Percentiles rank a stretch among this genome's conserved stretches.
phyloP scores from a whole-genome alignment of 2,329 filamentous ascomycete genomes.

The Tetracladium maxilliforme region DNA sequence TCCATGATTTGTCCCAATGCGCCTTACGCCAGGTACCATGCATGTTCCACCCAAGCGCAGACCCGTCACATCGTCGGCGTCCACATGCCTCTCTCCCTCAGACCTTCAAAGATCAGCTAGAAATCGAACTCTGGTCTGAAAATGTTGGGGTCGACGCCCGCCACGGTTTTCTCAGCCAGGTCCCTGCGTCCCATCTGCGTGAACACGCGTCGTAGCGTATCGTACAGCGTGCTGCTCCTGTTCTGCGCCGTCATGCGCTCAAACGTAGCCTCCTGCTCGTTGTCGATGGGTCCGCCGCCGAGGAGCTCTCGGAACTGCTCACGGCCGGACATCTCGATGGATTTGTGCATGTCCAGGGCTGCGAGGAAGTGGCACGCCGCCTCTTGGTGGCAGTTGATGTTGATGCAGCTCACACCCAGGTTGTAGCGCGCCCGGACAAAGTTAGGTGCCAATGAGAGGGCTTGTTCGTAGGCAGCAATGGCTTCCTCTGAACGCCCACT shows the following conservation, averaged over 20 bases:
- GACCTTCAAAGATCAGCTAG: constrained; percentile 16
- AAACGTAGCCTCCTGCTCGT: constrained; percentile 54
- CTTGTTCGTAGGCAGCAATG: constrained; percentile 91
- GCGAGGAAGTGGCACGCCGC: constrained; percentile 86
- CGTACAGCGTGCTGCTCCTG: constrained; percentile 90
- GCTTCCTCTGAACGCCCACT: constrained; percentile 87
- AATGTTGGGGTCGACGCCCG: constrained; percentile 78
- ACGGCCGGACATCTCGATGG: constrained; percentile 73
- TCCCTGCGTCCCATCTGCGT: constrained; percentile 87
- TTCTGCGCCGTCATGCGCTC: constrained; percentile 90
- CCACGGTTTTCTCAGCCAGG: constrained; percentile 72
- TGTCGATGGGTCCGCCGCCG: constrained; percentile 31
- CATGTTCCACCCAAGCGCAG: no score
- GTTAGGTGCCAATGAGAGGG: constrained; percentile 79
- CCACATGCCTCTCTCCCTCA: not conserved
- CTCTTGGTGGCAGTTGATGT: constrained; percentile 88
- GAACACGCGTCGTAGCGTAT: constrained; percentile 89
- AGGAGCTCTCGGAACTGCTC: constrained; percentile 76
- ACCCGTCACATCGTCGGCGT: no score
- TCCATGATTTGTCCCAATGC: no score
- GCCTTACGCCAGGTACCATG: no score
- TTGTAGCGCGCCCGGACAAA: constrained; percentile 97
- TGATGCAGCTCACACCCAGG: constrained; percentile 90
- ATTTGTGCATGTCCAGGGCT: constrained; percentile 88
- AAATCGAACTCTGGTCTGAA: constrained; percentile 91